Evolutionary conservation across 768 basidiomycete genomes (phyloP).

Genomic region (Leccinum ochraceum): DNA sequence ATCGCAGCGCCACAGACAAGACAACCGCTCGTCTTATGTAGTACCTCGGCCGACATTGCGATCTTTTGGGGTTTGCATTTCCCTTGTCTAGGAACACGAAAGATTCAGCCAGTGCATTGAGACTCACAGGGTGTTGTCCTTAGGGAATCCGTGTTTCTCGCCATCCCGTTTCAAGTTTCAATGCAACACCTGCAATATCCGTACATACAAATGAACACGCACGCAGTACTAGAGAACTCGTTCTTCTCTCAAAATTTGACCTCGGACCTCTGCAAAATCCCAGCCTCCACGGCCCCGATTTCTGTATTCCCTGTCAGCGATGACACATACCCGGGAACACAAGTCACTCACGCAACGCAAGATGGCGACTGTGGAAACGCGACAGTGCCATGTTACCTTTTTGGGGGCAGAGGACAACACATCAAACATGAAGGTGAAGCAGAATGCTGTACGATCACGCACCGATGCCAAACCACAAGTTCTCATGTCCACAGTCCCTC

Average conservation of each 20-base stretch:
- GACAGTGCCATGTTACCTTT: constrained; percentile 26
- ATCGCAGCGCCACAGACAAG: background rate
- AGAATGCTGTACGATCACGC: constrained; percentile 6
- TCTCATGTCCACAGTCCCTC: constrained; percentile 38
- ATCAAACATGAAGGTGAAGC: background rate
- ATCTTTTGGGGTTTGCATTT: too few relatives aligned
- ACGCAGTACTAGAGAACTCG: background rate
- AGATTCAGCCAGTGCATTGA: background rate
- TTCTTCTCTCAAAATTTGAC: constrained; percentile 17
- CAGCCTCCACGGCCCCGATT: constrained; percentile 32
- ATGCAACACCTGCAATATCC: background rate
- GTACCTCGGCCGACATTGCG: background rate
- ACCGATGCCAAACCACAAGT: constrained; percentile 35
- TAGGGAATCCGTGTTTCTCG: background rate
- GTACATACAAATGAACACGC: background rate
- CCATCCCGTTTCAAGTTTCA: background rate
- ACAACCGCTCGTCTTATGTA: background rate
- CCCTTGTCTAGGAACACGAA: too few relatives aligned
- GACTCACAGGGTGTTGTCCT: background rate
- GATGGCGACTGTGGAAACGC: constrained; percentile 33
- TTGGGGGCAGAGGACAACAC: background rate
- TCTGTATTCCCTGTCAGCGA: constrained; percentile 16
- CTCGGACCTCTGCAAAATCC: constrained; percentile 25
- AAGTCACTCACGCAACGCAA: constrained; percentile 30
- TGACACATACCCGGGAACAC: background rate